A percentile compares a stretch with the other conserved stretches of the same genome.
Evolutionary conservation across 1,284 basidiomycete species (phyloP).

Genomic region (Puccinia hordei): DNA sequence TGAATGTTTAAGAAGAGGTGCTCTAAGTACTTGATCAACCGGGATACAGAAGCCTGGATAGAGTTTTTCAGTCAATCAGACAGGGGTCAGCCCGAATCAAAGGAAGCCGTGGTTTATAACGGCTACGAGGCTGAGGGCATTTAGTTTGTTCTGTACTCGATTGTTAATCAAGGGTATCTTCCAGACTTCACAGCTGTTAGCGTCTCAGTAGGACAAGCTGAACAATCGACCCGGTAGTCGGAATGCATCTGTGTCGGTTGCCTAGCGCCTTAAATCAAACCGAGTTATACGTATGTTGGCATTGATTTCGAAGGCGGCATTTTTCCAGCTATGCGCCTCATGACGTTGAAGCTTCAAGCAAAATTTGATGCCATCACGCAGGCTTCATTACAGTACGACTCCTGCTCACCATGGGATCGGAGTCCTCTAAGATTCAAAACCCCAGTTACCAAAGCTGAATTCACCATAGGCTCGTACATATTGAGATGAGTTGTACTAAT

Average conservation of each 20-base stretch:
- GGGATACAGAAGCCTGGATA: background rate
- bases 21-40: background rate
- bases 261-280: constrained; percentile 4
- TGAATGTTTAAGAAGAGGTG: constrained; percentile 1
- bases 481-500: too few relatives aligned
- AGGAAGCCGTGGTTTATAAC: background rate
- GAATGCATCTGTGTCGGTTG: constrained; percentile 3
- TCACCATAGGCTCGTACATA: too few relatives aligned
- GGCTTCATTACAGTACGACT: too few relatives aligned
- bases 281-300: background rate
- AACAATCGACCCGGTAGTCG: constrained; percentile 28
- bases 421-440: too few relatives aligned
- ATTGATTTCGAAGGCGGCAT: background rate
- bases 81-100: constrained; percentile 3
- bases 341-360: too few relatives aligned
- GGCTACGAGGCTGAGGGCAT: background rate
- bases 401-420: too few relatives aligned
- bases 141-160: background rate
- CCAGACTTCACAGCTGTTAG: background rate
- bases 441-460: too few relatives aligned
- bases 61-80: constrained; percentile 7
- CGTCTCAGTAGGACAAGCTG: constrained; percentile 2
- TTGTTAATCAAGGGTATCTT: constrained; percentile 4
- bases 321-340: too few relatives aligned
- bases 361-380: too few relatives aligned